Conservation (phyloP, 371 early-diverging fungal genomes). For the Mucor ambiguus region DNA sequence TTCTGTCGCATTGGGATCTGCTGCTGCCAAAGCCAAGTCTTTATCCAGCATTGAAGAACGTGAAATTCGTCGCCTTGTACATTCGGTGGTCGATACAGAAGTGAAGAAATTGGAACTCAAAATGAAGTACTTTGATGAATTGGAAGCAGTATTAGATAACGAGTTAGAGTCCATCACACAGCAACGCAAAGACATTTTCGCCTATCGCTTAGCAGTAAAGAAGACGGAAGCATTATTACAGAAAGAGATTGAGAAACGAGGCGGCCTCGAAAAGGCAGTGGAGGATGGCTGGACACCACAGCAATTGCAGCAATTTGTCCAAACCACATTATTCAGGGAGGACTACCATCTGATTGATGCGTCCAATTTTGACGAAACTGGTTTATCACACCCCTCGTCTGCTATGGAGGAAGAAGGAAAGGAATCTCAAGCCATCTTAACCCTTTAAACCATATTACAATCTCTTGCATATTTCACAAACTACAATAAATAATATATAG, state of each 20-base stretch:
- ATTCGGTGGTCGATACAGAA: constrained; percentile 84
- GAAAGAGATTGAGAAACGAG: constrained; percentile 50
- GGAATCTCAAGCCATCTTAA: constrained; percentile 32
- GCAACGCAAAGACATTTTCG: constrained; percentile 80
- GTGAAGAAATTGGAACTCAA: constrained; percentile 88
- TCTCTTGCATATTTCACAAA: not conserved
- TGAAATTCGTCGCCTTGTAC: constrained; percentile 79
- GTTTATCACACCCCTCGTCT: constrained; percentile 19
- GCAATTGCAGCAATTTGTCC: constrained; percentile 44
- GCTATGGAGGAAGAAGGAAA: constrained; percentile 39
- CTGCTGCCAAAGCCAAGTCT: constrained; percentile 70
- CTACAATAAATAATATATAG: not conserved
- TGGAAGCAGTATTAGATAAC: constrained; percentile 84
- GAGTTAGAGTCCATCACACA: constrained; percentile 83
- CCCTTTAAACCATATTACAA: constrained; percentile 14
- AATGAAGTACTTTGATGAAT: constrained; percentile 88
- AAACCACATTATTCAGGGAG: constrained; percentile 36
- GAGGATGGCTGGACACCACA: constrained; percentile 45
- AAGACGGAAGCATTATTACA: constrained; percentile 57
- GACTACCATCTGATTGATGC: constrained; percentile 35
- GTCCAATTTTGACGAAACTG: constrained; percentile 12
- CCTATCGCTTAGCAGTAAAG: constrained; percentile 73
- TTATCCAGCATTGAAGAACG: constrained; percentile 74
- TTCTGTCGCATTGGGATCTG: constrained; percentile 67
- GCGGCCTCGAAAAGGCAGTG: constrained; percentile 35